These are phyloP conservation scores for Myrica gale DNA, from an alignment of 306 rosid genomes.

Conservation along the genomic window DNA sequence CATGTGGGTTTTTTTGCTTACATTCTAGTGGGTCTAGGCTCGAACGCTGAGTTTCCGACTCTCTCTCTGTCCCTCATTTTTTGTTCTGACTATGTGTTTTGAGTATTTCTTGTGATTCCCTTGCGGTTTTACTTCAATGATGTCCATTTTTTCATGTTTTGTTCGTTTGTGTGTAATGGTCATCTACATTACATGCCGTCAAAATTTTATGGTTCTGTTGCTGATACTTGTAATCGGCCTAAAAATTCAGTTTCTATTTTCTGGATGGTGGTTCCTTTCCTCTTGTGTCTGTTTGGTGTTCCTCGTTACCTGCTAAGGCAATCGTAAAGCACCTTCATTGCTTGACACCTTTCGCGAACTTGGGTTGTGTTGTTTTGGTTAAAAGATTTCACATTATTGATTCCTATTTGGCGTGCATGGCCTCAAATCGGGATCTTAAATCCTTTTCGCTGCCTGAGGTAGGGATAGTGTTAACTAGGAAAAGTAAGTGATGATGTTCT, in stretches of 20 bases:
- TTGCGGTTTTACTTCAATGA: neutral
- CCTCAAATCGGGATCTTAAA: neutral
- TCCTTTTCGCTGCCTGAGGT: neutral
- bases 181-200: no score
- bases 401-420: neutral
- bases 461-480: neutral
- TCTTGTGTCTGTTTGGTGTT: neutral
- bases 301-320: neutral
- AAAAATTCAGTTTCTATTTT: neutral
- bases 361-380: neutral
- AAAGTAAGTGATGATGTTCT: slow-evolving; percentile 26
- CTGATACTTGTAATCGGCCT: neutral
- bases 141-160: neutral
- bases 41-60: neutral
- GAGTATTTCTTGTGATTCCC: slow-evolving; percentile 9
- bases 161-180: no score
- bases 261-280: neutral
- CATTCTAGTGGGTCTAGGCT: neutral
- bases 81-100: neutral
- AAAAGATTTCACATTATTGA: neutral
- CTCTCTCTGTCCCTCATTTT: neutral
- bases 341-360: no score
- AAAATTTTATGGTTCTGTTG: neutral
- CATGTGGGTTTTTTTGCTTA: slow-evolving; percentile 47
- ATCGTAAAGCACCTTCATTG: neutral